Evolutionary conservation across 495 filamentous ascomycete genomes (phyloP).

Genomic region (Cladorrhinum samala): DNA sequence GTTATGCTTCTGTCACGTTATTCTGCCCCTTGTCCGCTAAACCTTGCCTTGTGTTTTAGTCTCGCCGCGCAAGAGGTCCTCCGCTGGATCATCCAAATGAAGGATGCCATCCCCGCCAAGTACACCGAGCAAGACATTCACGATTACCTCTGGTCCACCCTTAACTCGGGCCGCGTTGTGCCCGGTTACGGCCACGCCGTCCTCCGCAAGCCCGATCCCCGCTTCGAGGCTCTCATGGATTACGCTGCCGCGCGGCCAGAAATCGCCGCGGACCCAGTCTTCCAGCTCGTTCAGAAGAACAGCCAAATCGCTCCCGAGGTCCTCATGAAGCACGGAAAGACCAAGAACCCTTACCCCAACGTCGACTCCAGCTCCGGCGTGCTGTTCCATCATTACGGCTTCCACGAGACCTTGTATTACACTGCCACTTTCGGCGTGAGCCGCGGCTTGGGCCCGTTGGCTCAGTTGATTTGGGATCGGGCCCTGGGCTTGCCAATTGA

Average conservation of each 20-base stretch:
- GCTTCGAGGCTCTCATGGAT: conserved; percentile 94
- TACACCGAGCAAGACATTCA: conserved; percentile 75
- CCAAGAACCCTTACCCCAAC: conserved; percentile 97
- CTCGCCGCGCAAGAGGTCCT: conserved; percentile 96
- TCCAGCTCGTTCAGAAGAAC: conserved; percentile 88
- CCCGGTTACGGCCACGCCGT: conserved; percentile 99
- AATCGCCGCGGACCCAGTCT: conserved; percentile 81
- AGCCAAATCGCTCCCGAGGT: conserved; percentile 71
- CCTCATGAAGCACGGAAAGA: conserved; percentile 91
- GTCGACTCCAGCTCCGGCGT: conserved; percentile 90
- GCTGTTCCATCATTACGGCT: conserved; percentile 93
- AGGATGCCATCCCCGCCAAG: conserved; percentile 70
- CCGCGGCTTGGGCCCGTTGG: conserved; percentile 82
- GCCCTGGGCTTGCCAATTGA: conserved; percentile 95
- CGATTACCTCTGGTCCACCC: conserved; percentile 84
- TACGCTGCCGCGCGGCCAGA: conserved; percentile 80
- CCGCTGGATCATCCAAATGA: conserved; percentile 92
- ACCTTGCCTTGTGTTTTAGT: conserved; percentile 19
- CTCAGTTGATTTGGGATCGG: conserved; percentile 94
- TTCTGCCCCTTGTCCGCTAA: background rate
- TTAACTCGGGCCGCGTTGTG: conserved; percentile 90
- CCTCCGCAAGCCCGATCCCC: conserved; percentile 91
- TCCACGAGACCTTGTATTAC: conserved; percentile 95
- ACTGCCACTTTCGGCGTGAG: conserved; percentile 95
- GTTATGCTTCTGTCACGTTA: too few species aligned